Evolutionary conservation across 1,284 basidiomycete genomes (phyloP).

Genomic region (Ceratobasidium papillatum): DNA sequence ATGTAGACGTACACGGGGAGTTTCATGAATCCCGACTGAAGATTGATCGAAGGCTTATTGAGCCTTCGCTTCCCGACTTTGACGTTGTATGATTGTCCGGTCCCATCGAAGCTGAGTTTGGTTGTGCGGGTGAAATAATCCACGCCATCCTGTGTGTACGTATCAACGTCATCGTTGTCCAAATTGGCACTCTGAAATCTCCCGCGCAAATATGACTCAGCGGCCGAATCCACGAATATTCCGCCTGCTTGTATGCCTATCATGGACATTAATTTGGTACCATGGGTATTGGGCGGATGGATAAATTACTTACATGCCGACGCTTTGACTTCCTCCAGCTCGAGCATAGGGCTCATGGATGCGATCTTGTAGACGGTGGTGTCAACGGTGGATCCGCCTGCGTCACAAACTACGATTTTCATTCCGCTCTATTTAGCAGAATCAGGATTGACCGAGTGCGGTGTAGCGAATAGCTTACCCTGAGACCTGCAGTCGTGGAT

Average conservation of each 20-base stretch:
- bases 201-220: background rate
- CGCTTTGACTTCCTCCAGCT: constrained; percentile 24
- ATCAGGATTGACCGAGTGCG: background rate
- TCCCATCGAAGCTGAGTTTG: constrained; percentile 1
- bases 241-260: constrained; percentile 25
- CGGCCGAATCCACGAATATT: constrained; percentile 10
- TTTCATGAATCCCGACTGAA: background rate
- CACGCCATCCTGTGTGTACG: background rate
- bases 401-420: constrained; percentile 12
- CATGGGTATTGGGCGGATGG: too few relatives aligned
- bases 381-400: constrained; percentile 12
- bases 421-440: background rate
- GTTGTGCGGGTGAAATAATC: background rate
- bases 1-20: too few relatives aligned
- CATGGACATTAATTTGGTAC: background rate
- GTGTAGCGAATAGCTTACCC: background rate
- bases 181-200: background rate
- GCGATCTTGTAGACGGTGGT: constrained; percentile 4
- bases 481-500: background rate
- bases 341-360: background rate
- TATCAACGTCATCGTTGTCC: background rate
- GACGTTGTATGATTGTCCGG: background rate
- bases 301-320: constrained; percentile 41
- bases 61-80: background rate
- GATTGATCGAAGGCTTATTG: background rate